These are phyloP conservation scores for Athelia psychrophila DNA, from an alignment of 1,284 basidiomycete genomes.

Conservation along the genomic window DNA sequence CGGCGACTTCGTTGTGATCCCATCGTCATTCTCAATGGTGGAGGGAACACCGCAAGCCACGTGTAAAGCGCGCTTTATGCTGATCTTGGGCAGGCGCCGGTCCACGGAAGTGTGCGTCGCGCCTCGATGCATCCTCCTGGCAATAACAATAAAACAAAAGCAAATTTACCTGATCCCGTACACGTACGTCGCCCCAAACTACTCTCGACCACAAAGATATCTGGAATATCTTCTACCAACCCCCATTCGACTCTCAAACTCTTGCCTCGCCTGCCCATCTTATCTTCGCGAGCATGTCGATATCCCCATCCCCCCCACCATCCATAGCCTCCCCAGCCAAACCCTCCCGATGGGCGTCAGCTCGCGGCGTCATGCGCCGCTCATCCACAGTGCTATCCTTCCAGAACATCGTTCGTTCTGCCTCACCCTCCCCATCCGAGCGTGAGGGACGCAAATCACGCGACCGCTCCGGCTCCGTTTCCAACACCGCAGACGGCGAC, in stretches of 20 bases:
- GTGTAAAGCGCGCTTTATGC: no score
- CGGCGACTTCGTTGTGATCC: no score
- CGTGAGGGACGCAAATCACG: neutral
- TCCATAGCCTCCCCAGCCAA: slow-evolving; percentile 12
- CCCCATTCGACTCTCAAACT: neutral
- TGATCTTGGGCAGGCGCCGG: no score
- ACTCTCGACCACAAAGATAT: slow-evolving; percentile 1
- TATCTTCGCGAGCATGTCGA: neutral
- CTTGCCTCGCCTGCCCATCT: slow-evolving; percentile 8
- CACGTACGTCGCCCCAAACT: slow-evolving; percentile 14
- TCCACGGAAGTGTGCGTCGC: neutral
- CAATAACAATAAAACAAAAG: slow-evolving; percentile 9
- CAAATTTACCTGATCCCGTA: slow-evolving; percentile 15
- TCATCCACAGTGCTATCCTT: slow-evolving; percentile 44
- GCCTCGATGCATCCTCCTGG: slow-evolving; percentile 28
- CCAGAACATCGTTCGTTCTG: slow-evolving; percentile 15
- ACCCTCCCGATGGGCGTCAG: slow-evolving; percentile 26
- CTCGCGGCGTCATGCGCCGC: slow-evolving; percentile 45
- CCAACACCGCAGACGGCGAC: neutral
- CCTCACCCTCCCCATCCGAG: slow-evolving; percentile 25
- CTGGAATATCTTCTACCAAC: neutral
- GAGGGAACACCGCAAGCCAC: no score
- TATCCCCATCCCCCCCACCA: neutral
- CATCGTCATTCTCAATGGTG: no score
- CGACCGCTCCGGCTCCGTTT: neutral